Conservation (phyloP, 805 yeast genomes). For the Kodamaea kaohsiungensis region DNA sequence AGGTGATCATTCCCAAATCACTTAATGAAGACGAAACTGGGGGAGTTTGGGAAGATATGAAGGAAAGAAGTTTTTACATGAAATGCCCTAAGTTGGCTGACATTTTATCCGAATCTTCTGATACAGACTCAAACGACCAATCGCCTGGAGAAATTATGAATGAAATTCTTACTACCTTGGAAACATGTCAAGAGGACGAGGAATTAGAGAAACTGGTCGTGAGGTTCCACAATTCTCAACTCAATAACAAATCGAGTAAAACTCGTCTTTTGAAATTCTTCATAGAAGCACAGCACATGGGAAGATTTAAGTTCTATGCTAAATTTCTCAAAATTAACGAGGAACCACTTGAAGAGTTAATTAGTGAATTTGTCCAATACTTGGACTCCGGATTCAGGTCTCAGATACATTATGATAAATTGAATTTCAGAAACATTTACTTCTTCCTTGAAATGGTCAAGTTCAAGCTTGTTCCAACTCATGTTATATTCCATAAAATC, state of each 20-base stretch:
- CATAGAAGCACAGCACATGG: slow-evolving; percentile 46
- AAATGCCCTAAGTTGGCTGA: slow-evolving; percentile 46
- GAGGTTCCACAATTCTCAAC: slow-evolving; percentile 48
- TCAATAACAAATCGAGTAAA: slow-evolving; percentile 74
- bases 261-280: slow-evolving; percentile 60
- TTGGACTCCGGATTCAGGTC: slow-evolving; percentile 63
- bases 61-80: slow-evolving; percentile 65
- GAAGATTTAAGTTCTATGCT: slow-evolving; percentile 52
- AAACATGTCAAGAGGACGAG: slow-evolving; percentile 39
- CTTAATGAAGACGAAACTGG: slow-evolving; percentile 25
- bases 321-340: slow-evolving; percentile 69
- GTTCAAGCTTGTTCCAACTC: slow-evolving; percentile 71
- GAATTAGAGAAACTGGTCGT: slow-evolving; percentile 45
- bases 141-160: slow-evolving; percentile 39
- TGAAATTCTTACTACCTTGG: slow-evolving; percentile 44
- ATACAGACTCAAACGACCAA: background rate
- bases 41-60: slow-evolving; percentile 63
- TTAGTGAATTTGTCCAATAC: slow-evolving; percentile 50
- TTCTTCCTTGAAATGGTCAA: slow-evolving; percentile 77
- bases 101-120: slow-evolving; percentile 20
- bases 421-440: slow-evolving; percentile 57
- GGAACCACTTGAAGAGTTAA: slow-evolving; percentile 48
- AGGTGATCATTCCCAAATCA: slow-evolving; percentile 23
- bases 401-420: slow-evolving; percentile 52
- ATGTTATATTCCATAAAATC: slow-evolving; percentile 71